Conservation (phyloP, 2,329 filamentous ascomycete species). For the Plectosphaerella cucumerina region DNA sequence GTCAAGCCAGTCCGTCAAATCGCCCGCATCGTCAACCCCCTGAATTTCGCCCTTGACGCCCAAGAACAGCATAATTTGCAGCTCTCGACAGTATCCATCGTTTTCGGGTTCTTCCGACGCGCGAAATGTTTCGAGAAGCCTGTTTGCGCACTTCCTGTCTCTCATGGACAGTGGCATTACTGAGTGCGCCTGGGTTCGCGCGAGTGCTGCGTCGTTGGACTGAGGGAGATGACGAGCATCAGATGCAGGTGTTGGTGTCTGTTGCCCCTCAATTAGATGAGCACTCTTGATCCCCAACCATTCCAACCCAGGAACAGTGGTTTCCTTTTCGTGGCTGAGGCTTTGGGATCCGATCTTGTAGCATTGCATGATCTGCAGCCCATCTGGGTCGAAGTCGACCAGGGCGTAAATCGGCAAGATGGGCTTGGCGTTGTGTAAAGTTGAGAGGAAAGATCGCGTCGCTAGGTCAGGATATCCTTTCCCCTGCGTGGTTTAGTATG, state of each 20-base stretch:
- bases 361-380: constrained; percentile 67
- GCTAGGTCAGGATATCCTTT: constrained; percentile 79
- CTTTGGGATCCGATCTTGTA: constrained; percentile 68
- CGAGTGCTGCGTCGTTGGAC: no score
- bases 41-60: constrained; percentile 77
- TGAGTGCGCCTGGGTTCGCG: no score
- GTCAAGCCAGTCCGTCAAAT: constrained; percentile 48
- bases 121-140: constrained; percentile 41
- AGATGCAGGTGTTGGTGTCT: constrained; percentile 10
- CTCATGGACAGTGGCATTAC: constrained; percentile 35
- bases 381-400: constrained; percentile 74
- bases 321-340: constrained; percentile 54
- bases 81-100: constrained; percentile 43
- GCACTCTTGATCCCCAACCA: constrained; percentile 60
- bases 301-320: constrained; percentile 44
- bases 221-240: no score
- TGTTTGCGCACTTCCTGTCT: constrained; percentile 55
- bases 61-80: constrained; percentile 71
- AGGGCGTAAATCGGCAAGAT: constrained; percentile 57
- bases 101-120: constrained; percentile 23
- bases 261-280: constrained; percentile 28
- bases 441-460: constrained; percentile 60
- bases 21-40: constrained; percentile 54
- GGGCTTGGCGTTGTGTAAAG: constrained; percentile 42
- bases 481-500: constrained; percentile 41